These are phyloP conservation scores for Solanum verrucosum DNA, from an alignment of 257 asterid genomes.

Conservation along the genomic window DNA sequence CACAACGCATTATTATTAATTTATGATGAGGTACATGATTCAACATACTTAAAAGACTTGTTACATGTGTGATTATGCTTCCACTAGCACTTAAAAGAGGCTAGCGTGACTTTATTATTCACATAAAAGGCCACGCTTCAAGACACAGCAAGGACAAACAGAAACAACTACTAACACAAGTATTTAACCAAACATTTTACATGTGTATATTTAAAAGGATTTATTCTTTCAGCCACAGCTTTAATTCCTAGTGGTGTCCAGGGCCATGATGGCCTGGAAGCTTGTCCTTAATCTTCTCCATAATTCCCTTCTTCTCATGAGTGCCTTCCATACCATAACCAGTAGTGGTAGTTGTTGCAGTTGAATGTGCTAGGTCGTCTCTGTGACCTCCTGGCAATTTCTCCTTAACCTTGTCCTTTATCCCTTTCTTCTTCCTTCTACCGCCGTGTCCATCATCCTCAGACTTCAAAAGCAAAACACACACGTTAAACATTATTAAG, in stretches of 20 bases:
- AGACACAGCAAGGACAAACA: neutral
- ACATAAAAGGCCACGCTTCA: neutral
- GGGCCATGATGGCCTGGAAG: conserved; percentile 56
- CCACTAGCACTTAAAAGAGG: neutral
- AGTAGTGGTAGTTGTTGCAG: neutral
- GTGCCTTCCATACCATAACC: conserved; percentile 20
- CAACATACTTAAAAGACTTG: neutral
- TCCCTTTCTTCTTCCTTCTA: conserved; percentile 32
- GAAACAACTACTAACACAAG: neutral
- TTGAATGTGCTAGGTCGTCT: conserved; percentile 13
- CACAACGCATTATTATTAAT: too few relatives aligned
- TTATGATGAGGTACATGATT: neutral
- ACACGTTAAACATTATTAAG: neutral
- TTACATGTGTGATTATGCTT: neutral
- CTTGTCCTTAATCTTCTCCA: conserved; percentile 82
- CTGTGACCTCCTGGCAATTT: conserved; percentile 38
- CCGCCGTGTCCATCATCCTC: conserved; percentile 47
- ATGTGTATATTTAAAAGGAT: neutral
- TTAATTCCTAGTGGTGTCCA: conserved; percentile 1
- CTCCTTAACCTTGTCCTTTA: conserved; percentile 36
- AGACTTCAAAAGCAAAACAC: conserved; percentile 4
- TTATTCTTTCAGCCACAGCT: neutral
- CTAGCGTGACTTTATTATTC: neutral
- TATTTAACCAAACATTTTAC: neutral
- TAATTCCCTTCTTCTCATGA: conserved; percentile 65